A percentile compares a stretch with the other conserved stretches of the same genome.
Conservation (phyloP, 2,329 filamentous ascomycete genomes). For the Sphaerulina vaccinii region DNA sequence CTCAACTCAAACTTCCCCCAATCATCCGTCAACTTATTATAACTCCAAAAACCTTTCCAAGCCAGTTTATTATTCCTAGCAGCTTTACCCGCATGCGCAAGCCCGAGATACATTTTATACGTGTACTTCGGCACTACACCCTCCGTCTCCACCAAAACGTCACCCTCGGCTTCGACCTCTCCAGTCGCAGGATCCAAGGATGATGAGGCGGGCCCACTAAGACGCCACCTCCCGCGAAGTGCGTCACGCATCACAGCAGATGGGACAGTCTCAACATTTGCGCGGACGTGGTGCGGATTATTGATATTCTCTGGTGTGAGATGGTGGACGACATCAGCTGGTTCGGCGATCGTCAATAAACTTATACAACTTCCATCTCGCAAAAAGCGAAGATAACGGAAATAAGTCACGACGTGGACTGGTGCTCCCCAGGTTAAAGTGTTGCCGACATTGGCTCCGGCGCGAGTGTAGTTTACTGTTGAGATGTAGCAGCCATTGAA, state of each 20-base stretch:
- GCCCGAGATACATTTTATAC: constrained; percentile 75
- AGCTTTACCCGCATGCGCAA: constrained; percentile 61
- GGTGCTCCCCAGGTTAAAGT: constrained; percentile 75
- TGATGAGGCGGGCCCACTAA: constrained; percentile 51
- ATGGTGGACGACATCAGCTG: constrained; percentile 81
- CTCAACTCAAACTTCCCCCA: constrained; percentile 75
- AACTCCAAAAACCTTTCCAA: constrained; percentile 90
- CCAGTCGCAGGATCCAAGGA: constrained; percentile 21
- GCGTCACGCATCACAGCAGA: constrained; percentile 67
- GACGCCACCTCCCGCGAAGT: constrained; percentile 63
- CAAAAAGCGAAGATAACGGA: constrained; percentile 93
- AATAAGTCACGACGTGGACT: constrained; percentile 96
- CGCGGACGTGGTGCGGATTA: constrained; percentile 44
- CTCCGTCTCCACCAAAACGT: constrained; percentile 81
- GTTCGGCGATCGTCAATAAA: constrained; percentile 77
- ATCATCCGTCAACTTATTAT: constrained; percentile 85
- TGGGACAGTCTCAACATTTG: constrained; percentile 39
- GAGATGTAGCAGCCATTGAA: constrained; percentile 97
- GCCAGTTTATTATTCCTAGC: constrained; percentile 79
- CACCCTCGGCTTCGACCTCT: constrained; percentile 56
- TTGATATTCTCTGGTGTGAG: constrained; percentile 71
- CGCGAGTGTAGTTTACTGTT: constrained; percentile 90
- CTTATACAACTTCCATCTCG: constrained; percentile 82
- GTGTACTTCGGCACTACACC: constrained; percentile 76
- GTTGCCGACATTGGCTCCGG: constrained; percentile 70